Evolutionary conservation across 1,139 yeast species (phyloP).

Genomic region (Scheffersomyces quercinus): DNA sequence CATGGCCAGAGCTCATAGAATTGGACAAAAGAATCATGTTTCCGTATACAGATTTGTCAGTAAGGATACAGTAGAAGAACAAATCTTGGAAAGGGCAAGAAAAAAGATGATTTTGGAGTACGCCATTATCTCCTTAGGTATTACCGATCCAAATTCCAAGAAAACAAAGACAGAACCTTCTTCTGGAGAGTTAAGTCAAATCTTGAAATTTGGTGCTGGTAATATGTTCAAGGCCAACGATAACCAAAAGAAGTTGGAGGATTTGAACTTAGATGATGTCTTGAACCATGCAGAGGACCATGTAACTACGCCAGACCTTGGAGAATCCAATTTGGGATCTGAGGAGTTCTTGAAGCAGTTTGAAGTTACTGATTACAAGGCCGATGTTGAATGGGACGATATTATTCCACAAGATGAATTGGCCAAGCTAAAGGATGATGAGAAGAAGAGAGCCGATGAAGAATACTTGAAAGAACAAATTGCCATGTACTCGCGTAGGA

Average conservation of each 20-base stretch:
- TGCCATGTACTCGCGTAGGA: conserved; percentile 80
- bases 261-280: conserved; percentile 93
- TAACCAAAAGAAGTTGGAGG: conserved; percentile 92
- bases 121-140: conserved; percentile 94
- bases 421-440: conserved; percentile 85
- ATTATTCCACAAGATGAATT: conserved; percentile 96
- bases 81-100: conserved; percentile 93
- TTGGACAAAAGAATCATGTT: conserved; percentile 97
- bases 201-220: conserved; percentile 96
- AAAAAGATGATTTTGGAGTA: conserved; percentile 97
- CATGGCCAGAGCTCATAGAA: conserved; percentile 99
- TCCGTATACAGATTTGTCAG: conserved; percentile 96
- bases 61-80: conserved; percentile 97
- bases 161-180: conserved; percentile 67
- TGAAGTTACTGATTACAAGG: conserved; percentile 97
- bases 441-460: conserved; percentile 82
- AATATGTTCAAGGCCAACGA: conserved; percentile 94
- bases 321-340: conserved; percentile 96
- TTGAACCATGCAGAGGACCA: conserved; percentile 97
- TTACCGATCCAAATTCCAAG: conserved; percentile 65
- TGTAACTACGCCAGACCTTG: conserved; percentile 91
- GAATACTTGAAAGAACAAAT: conserved; percentile 86
- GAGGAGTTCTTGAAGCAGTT: conserved; percentile 97
- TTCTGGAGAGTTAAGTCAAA: conserved; percentile 83
- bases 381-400: conserved; percentile 99